phyloP scores from a whole-genome alignment of 805 yeast genomes.

The Sugiyamaella smithiae region DNA sequence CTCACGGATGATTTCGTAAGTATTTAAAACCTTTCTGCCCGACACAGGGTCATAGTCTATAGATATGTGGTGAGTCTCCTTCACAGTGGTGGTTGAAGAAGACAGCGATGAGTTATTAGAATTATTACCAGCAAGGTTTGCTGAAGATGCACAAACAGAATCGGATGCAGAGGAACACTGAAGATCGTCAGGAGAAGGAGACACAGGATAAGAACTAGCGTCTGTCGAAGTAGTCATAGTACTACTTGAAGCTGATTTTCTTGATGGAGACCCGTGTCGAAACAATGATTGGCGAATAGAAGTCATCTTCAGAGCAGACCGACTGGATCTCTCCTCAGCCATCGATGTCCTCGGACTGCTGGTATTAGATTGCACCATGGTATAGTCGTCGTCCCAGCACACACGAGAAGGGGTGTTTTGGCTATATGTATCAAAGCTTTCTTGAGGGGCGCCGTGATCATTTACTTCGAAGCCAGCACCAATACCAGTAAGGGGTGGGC shows the following conservation, averaged over 20 bases:
- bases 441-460: background rate
- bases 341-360: background rate
- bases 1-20: conserved; percentile 84
- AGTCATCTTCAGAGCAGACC: background rate
- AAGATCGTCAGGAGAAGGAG: background rate
- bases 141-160: background rate
- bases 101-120: conserved; percentile 8
- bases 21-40: conserved; percentile 75
- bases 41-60: conserved; percentile 88
- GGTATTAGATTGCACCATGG: background rate
- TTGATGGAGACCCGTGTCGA: conserved; percentile 4
- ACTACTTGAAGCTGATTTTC: background rate
- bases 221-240: background rate
- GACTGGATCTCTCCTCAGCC: background rate
- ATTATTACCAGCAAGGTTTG: background rate
- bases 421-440: background rate
- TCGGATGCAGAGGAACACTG: conserved; percentile 1
- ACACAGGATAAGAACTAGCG: background rate
- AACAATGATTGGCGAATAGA: background rate
- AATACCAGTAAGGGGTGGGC: conserved; percentile 1
- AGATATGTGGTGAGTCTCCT: conserved; percentile 75
- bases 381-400: conserved; percentile 2
- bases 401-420: background rate
- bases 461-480: background rate
- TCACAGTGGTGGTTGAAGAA: conserved; percentile 45